These are phyloP conservation scores for Lactarius deliciosus DNA, from an alignment of 768 basidiomycete genomes.

Conservation along the genomic window DNA sequence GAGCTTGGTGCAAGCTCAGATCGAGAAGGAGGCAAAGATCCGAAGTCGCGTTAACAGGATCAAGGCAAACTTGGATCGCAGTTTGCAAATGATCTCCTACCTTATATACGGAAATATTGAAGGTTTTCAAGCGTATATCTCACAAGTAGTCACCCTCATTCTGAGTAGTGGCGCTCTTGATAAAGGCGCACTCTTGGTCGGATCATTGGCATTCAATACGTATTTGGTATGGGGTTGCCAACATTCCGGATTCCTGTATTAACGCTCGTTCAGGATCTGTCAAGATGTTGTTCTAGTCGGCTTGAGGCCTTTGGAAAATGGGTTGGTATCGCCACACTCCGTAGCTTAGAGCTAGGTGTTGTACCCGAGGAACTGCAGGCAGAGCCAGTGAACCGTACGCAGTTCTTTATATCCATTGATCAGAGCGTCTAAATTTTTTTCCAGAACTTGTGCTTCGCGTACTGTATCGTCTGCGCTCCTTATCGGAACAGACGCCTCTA, in stretches of 20 bases:
- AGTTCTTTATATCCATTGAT: not conserved
- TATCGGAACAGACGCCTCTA: conserved; percentile 79
- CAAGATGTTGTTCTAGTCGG: conserved; percentile 70
- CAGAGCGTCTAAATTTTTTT: not conserved
- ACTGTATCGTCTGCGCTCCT: conserved; percentile 75
- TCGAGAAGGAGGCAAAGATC: conserved; percentile 72
- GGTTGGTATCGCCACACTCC: conserved; percentile 81
- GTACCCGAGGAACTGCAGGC: conserved; percentile 71
- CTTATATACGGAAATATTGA: conserved; percentile 52
- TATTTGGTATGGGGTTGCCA: conserved; percentile 61
- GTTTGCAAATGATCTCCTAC: conserved; percentile 65
- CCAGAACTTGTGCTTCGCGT: conserved; percentile 80
- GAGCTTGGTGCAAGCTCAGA: conserved; percentile 77
- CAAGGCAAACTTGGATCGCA: conserved; percentile 58
- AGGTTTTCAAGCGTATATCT: conserved; percentile 57
- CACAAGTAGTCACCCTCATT: conserved; percentile 56
- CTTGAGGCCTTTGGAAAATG: conserved; percentile 66
- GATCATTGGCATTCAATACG: conserved; percentile 61
- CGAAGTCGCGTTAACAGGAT: conserved; percentile 58
- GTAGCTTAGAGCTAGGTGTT: conserved; percentile 61
- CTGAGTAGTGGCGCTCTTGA: conserved; percentile 60
- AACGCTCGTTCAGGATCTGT: conserved; percentile 51
- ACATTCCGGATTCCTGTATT: not conserved
- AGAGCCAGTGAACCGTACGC: conserved; percentile 67
- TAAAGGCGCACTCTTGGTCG: conserved; percentile 61